Base-by-base conservation (phyloP, 192 early-diverging fungal genomes). In the Geranomyces michiganensis region DNA sequence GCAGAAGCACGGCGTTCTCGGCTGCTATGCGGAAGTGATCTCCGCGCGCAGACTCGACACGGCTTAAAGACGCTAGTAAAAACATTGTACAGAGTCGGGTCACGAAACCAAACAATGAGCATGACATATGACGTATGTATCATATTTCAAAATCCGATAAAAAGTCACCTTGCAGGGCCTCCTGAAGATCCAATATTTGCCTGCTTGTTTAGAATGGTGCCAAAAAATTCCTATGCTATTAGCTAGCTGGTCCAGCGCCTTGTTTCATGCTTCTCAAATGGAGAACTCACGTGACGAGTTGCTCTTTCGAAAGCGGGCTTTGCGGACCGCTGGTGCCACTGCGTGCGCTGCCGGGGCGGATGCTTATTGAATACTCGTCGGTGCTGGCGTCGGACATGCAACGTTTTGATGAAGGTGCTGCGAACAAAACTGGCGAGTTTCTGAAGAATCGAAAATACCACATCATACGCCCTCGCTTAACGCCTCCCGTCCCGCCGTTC, bases 1-100 rank as follows among this genome's bases (percentile, higher is more conserved):
- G 72, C 21, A 84, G 48, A 19, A 84, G 66, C 55, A 79, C 30
- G 7, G 77, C 44, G 55, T 84, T 84, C 51, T 81, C 82, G 2
- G 67, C 60, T 8, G 63, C 31, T 21, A 72, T 61, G 27, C 79
- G 71, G 3, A 21, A 27, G 61, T 78, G 62, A 7, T 77, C 78
- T 8, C 17, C 36, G 19, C 62, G 47, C n/a, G 80, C 66, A 3
- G 48, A 56, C 32, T 78, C 76, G 24, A 81, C 71, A 8, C 80
- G 68, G 32, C 72, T 58, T 24, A 81, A 46, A 13, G 71, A 64
- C 19, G 73, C 79, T 79, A 41, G 36, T 41, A 41, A 10, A 3
- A 41, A 13, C 61, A 46, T 17, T 13, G 29, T 15, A 62, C 4
- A 4, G 24, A 41, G 22, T 15, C n/a, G 63, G 21, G n/a, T n/a